phyloP scores from a whole-genome alignment of 23 red algal species.

The Gracilaria domingensis region DNA sequence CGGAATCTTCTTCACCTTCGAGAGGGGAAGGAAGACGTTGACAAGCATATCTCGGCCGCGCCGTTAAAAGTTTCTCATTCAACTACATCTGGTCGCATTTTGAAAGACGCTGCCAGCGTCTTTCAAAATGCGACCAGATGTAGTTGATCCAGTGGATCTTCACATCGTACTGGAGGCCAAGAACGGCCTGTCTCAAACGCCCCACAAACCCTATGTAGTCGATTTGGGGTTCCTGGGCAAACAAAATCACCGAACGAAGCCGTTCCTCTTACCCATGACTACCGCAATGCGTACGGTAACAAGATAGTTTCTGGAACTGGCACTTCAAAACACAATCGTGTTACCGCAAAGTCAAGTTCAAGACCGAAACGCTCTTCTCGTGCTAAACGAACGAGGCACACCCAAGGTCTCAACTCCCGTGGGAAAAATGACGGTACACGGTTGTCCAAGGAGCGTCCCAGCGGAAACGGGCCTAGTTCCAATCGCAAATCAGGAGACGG shows the following conservation, averaged over 20 bases:
- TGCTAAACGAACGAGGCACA: background rate
- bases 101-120: background rate
- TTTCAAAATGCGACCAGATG: background rate
- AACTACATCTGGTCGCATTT: background rate
- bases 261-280: background rate
- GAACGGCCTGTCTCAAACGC: background rate
- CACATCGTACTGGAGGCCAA: background rate
- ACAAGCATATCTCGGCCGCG: background rate
- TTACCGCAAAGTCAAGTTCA: background rate
- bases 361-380: background rate
- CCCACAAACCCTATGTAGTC: background rate
- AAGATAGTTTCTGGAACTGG: background rate
- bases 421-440: constrained; percentile 3
- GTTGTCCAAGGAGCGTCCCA: background rate
- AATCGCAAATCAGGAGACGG: background rate
- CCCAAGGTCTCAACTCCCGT: background rate
- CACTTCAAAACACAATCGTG: background rate
- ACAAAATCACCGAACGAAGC: background rate
- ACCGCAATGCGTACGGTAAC: background rate
- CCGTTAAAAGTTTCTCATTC: background rate
- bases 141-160: background rate
- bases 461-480: background rate
- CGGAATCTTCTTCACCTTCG: background rate
- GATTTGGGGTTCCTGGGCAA: background rate
- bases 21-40: background rate